phyloP scores from a whole-genome alignment of 225 moss, liverwort and hornwort species.

The Takakia lepidozioides region DNA sequence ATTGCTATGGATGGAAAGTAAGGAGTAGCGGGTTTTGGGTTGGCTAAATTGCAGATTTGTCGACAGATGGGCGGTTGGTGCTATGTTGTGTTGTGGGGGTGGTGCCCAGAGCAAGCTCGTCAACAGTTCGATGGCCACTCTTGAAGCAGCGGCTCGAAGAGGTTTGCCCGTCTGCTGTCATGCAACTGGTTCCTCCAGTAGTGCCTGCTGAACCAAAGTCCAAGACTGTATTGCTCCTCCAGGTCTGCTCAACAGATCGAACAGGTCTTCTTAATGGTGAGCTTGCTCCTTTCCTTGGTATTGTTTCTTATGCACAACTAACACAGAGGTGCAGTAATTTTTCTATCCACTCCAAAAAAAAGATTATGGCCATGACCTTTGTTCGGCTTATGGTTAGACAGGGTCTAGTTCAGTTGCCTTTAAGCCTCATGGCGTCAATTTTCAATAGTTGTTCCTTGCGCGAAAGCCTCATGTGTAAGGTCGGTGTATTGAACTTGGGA shows the following conservation, averaged over 20 bases:
- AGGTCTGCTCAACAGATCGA: constrained; percentile 55
- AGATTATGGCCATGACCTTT: too few relatives aligned
- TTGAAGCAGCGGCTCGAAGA: constrained; percentile 62
- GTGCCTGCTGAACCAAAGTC: constrained; percentile 28
- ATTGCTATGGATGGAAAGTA: not conserved
- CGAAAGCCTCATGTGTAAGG: too few relatives aligned
- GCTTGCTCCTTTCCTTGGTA: not conserved
- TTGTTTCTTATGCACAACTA: too few relatives aligned
- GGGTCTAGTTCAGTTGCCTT: not conserved
- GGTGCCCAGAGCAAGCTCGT: constrained; percentile 17
- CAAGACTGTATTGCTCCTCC: constrained; percentile 42
- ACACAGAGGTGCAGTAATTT: not conserved
- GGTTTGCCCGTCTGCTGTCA: constrained; percentile 42
- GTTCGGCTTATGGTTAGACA: not conserved
- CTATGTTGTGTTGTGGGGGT: constrained; percentile 80
- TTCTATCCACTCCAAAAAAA: not conserved
- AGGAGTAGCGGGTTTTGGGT: not conserved
- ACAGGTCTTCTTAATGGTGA: constrained; percentile 70
- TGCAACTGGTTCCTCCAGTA: constrained; percentile 28
- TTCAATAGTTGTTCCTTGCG: too few relatives aligned
- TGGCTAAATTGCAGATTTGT: constrained; percentile 46
- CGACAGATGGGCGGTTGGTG: constrained; percentile 71
- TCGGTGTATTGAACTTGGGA: too few relatives aligned
- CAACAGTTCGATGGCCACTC: constrained; percentile 34
- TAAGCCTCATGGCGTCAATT: not conserved